phyloP scores from a whole-genome alignment of 305 asterid species.

The Fraxinus floribunda region DNA sequence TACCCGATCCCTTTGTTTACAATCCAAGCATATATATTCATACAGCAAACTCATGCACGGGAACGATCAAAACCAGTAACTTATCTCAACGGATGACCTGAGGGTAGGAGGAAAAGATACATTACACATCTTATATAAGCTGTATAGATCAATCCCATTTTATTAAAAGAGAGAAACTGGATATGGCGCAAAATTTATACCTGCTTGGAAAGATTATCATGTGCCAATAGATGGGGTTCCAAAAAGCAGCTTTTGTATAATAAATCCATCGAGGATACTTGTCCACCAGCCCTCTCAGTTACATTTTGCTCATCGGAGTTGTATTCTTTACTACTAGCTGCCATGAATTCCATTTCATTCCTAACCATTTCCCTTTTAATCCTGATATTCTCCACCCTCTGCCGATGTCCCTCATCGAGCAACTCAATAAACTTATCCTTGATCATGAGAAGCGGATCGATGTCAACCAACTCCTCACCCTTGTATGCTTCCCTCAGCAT shows the following conservation, averaged over 20 bases:
- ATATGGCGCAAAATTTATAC: neutral
- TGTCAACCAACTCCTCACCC: slow-evolving; percentile 65
- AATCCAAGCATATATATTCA: neutral
- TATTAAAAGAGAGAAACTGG: neutral
- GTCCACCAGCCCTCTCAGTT: slow-evolving; percentile 15
- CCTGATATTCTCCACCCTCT: slow-evolving; percentile 52
- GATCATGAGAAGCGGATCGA: slow-evolving; percentile 58
- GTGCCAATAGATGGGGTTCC: neutral
- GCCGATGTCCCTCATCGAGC: slow-evolving; percentile 51
- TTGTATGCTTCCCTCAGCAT: slow-evolving; percentile 82
- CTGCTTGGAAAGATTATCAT: neutral
- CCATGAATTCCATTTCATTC: slow-evolving; percentile 50
- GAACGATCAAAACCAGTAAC: neutral
- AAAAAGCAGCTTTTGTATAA: neutral
- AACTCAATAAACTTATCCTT: slow-evolving; percentile 47
- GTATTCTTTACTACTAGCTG: slow-evolving; percentile 16
- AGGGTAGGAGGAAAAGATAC: neutral
- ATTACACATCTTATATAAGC: neutral
- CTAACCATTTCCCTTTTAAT: slow-evolving; percentile 35
- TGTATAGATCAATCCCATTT: neutral
- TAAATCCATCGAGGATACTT: neutral
- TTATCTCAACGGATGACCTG: neutral
- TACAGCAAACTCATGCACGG: neutral
- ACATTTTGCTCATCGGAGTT: neutral
- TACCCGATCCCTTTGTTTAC: neutral